Evolutionary conservation across 2,329 filamentous ascomycete species (phyloP).

Genomic region (Dactylonectria macrodidyma): DNA sequence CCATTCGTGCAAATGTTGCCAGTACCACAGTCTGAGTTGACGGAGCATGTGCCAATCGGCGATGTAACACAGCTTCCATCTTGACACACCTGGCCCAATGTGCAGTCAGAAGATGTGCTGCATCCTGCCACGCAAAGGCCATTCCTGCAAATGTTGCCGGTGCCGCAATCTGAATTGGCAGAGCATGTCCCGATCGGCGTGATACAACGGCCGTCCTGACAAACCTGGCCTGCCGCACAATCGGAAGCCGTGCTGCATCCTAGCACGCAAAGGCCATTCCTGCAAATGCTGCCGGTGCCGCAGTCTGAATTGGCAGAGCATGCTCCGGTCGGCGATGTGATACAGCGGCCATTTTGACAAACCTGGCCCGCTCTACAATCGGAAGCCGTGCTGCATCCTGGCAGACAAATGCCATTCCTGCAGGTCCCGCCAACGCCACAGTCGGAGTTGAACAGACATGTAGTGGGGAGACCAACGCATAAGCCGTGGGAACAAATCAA

Average conservation of each 20-base stretch:
- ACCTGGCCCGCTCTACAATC: not conserved
- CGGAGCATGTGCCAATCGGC: no score
- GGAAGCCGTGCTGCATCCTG: not conserved
- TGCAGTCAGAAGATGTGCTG: no score
- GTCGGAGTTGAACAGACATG: not conserved
- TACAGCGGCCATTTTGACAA: not conserved
- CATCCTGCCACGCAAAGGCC: not conserved
- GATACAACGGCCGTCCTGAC: not conserved
- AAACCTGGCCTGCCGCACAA: not conserved
- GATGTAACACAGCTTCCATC: no score
- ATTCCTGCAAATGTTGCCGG: not conserved
- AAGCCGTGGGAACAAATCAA: slow-evolving; percentile 1
- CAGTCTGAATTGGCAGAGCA: not conserved
- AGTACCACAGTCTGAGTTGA: no score
- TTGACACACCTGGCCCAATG: no score
- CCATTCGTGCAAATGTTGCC: no score
- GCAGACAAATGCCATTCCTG: not conserved
- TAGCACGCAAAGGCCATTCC: not conserved
- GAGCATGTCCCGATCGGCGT: no score
- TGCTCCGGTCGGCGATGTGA: not conserved
- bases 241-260: not conserved
- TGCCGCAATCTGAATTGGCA: not conserved
- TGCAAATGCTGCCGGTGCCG: not conserved
- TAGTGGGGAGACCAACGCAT: not conserved
- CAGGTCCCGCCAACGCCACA: not conserved